Conservation (phyloP, 257 asterid species). For the Cordia subcordata region DNA sequence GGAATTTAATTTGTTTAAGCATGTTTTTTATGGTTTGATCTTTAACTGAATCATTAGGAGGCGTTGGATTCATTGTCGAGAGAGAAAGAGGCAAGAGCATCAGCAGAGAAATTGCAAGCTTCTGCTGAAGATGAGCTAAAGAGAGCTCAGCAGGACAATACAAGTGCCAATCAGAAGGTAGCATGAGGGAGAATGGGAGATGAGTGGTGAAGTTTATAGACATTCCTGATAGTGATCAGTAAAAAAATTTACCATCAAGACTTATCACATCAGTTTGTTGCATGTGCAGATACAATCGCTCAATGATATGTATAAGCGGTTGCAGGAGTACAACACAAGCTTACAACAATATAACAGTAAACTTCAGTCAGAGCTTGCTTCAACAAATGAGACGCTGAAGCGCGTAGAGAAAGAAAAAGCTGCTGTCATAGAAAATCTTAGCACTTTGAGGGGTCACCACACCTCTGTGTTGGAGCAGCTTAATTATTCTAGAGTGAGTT, state of each 20-base stretch:
- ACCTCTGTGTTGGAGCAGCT: conserved; percentile 92
- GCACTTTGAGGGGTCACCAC: conserved; percentile 78
- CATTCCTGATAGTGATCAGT: neutral
- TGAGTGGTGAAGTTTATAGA: neutral
- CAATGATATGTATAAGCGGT: conserved; percentile 65
- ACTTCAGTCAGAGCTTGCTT: conserved; percentile 79
- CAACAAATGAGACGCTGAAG: conserved; percentile 56
- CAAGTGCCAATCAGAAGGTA: conserved; percentile 66
- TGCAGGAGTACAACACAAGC: conserved; percentile 85
- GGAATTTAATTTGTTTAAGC: neutral
- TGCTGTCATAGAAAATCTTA: conserved; percentile 71
- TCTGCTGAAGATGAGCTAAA: conserved; percentile 73
- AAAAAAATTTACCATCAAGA: neutral
- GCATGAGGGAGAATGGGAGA: too few relatives aligned
- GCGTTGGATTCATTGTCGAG: conserved; percentile 55
- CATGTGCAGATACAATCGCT: conserved; percentile 63
- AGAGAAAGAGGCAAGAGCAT: conserved; percentile 70
- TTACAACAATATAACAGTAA: conserved; percentile 81
- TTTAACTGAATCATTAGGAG: conserved; percentile 39
- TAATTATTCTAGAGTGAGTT: conserved; percentile 56
- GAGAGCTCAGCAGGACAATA: conserved; percentile 62
- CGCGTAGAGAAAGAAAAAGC: conserved; percentile 85
- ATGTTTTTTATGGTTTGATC: neutral
- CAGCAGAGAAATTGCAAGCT: conserved; percentile 64
- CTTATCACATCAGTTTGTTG: neutral